Percentiles rank a stretch among this genome's conserved stretches.
phyloP scores from a whole-genome alignment of 257 asterid genomes.

The Solanum rostratum region DNA sequence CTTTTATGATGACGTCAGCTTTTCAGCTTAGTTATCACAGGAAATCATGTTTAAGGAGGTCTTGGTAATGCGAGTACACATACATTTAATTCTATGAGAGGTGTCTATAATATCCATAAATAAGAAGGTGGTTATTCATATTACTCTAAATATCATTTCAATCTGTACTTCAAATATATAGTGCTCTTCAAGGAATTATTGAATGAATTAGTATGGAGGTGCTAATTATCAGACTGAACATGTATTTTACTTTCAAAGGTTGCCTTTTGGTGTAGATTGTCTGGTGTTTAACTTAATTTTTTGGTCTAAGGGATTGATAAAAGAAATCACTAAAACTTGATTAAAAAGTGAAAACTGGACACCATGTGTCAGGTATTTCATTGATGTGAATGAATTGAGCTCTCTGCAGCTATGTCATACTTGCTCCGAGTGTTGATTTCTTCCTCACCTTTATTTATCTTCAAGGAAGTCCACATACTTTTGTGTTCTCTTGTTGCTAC shows the following conservation, averaged over 20 bases:
- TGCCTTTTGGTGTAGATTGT: not conserved
- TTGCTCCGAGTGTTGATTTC: not conserved
- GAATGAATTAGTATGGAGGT: not conserved
- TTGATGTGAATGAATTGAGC: not conserved
- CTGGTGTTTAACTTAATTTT: not conserved
- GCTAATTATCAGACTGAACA: not conserved
- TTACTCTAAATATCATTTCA: not conserved
- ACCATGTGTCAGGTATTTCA: not conserved
- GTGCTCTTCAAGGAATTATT: not conserved
- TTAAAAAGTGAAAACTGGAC: not conserved
- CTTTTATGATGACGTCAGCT: not conserved
- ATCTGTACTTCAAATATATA: not conserved
- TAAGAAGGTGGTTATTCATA: not conserved
- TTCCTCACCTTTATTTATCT: not conserved
- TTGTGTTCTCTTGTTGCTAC: not conserved
- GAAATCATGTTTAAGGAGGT: not conserved
- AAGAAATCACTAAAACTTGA: not conserved
- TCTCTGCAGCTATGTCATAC: not conserved
- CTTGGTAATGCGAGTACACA: not conserved
- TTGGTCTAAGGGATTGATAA: not conserved
- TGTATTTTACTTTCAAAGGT: not conserved
- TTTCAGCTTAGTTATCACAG: not conserved
- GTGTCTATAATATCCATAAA: not conserved
- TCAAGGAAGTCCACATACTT: not conserved
- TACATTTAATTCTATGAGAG: not conserved